Evolutionary conservation across 2,329 filamentous ascomycete species (phyloP).

Genomic region (Gremmenia infestans): DNA sequence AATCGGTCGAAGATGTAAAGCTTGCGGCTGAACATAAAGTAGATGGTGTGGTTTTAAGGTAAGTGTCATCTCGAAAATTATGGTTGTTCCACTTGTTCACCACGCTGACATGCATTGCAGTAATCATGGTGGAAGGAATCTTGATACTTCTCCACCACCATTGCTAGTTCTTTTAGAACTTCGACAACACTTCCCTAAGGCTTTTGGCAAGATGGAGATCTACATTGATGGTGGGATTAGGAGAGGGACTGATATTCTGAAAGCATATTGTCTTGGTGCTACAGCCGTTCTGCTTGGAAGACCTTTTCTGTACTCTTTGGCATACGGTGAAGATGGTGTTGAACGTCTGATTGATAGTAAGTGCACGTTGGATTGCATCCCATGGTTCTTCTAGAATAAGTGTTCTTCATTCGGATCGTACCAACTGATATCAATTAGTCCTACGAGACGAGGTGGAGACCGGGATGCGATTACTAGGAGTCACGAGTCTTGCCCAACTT

Average conservation of each 20-base stretch:
- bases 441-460: constrained; percentile 55
- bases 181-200: constrained; percentile 49
- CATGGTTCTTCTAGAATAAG: background rate
- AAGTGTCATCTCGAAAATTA: background rate
- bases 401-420: background rate
- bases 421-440: constrained; percentile 30
- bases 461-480: constrained; percentile 58
- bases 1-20: constrained; percentile 53
- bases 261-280: constrained; percentile 58
- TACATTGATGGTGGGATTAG: constrained; percentile 58
- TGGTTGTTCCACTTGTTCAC: background rate
- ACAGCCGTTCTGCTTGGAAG: constrained; percentile 56
- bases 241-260: constrained; percentile 59
- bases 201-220: constrained; percentile 54
- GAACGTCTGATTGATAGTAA: constrained; percentile 46
- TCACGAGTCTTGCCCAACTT: constrained; percentile 52
- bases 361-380: constrained; percentile 19
- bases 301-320: constrained; percentile 51
- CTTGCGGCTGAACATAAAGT: constrained; percentile 44
- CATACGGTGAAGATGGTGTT: constrained; percentile 49
- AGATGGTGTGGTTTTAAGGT: constrained; percentile 45
- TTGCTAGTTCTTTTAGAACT: constrained; percentile 57
- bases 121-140: constrained; percentile 53
- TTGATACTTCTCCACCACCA: constrained; percentile 45
- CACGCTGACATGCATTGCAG: constrained; percentile 25